A percentile compares a stretch with the other conserved stretches of the same genome.
Evolutionary conservation across 441 rosid genomes (phyloP).

Genomic region (Sinapis alba): DNA sequence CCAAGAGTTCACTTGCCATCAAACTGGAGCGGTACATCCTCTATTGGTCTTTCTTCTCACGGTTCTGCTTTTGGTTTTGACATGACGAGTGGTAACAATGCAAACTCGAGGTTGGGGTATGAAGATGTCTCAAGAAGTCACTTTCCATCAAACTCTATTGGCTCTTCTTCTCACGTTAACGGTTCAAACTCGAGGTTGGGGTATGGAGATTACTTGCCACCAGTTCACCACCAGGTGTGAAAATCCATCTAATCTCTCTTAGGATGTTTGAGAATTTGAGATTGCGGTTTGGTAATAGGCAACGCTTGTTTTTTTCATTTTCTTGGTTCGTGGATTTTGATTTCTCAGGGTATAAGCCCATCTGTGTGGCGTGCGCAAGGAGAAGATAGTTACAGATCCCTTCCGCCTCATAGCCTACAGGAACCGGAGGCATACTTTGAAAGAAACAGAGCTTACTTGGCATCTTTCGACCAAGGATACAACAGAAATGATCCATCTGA

Average conservation of each 20-base stretch:
- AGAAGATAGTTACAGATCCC: background rate
- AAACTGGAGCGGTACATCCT: background rate
- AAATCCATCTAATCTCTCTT: background rate
- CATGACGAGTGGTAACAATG: background rate
- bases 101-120: background rate
- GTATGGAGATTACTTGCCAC: background rate
- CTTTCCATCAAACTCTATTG: background rate
- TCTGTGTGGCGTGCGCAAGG: background rate
- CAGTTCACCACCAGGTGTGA: slow-evolving; percentile 42
- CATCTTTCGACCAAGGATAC: background rate
- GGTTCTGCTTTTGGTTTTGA: background rate
- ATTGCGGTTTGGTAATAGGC: background rate
- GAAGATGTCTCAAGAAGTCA: background rate
- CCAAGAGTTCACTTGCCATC: too few species aligned
- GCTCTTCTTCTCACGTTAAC: too few species aligned
- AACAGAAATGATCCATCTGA: background rate
- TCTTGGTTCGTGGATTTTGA: background rate
- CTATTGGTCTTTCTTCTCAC: background rate
- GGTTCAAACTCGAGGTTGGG: background rate
- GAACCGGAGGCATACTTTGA: background rate
- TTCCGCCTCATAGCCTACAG: background rate
- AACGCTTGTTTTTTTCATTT: background rate
- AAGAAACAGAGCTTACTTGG: background rate
- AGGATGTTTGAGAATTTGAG: background rate
- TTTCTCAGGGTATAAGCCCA: background rate